phyloP scores from a whole-genome alignment of 129 eudicot species.

The Pseudognaphalium luteoalbum region DNA sequence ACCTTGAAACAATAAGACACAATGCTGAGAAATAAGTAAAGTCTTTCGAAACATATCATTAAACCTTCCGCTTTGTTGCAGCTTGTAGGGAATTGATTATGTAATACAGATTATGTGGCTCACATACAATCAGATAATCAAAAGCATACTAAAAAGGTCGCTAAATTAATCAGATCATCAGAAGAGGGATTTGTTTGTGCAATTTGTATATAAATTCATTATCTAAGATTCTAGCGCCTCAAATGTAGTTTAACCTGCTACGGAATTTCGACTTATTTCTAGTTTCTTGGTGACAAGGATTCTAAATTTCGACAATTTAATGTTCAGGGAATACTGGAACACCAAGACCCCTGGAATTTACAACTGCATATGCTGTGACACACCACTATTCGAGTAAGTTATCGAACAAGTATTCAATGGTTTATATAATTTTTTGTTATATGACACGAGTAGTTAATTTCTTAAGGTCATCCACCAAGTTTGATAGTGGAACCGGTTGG shows the following conservation, averaged over 20 bases:
- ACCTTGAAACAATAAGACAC: background rate
- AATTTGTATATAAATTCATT: background rate
- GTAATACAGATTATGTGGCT: background rate
- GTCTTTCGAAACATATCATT: background rate
- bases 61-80: background rate
- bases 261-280: too few relatives aligned
- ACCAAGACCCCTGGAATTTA: constrained; percentile 82
- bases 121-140: background rate
- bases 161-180: background rate
- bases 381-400: constrained; percentile 88
- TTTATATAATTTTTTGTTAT: background rate
- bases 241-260: too few relatives aligned
- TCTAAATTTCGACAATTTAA: background rate
- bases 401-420: background rate
- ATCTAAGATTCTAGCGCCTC: background rate
- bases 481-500: constrained; percentile 98
- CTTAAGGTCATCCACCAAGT: constrained; percentile 80
- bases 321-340: constrained; percentile 87
- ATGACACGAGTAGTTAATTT: constrained; percentile 9
- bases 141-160: background rate
- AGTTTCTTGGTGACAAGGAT: background rate
- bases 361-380: constrained; percentile 91
- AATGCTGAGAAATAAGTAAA: background rate
- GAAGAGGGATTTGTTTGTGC: background rate
- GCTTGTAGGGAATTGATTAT: background rate